Evolutionary conservation across 1,284 basidiomycete genomes (phyloP).

Genomic region (Kalmanozyma brasiliensis): DNA sequence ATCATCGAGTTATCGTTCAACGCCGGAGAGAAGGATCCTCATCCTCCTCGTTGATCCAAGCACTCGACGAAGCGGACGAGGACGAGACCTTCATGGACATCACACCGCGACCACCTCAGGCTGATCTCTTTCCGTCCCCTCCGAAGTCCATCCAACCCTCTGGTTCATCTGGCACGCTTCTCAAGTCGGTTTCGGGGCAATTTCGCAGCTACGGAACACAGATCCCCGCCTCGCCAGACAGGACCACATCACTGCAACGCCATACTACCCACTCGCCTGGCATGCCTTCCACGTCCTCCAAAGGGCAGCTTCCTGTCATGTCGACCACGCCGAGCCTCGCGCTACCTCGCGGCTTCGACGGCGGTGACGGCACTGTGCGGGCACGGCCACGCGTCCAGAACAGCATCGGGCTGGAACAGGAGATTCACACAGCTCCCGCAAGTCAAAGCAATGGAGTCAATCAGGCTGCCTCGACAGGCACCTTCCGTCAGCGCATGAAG

Average conservation of each 20-base stretch:
- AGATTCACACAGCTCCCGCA: conserved; percentile 16
- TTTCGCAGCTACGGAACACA: conserved; percentile 6
- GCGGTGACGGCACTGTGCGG: conserved; percentile 1
- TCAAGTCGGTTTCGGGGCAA: conserved; percentile 1
- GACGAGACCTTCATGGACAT: conserved; percentile 12
- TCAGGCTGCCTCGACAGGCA: conserved; percentile 13
- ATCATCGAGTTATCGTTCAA: conserved; percentile 36
- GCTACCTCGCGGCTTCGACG: conserved; percentile 6
- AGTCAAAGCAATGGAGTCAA: conserved; percentile 1
- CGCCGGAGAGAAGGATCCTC: conserved; percentile 20
- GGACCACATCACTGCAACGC: conserved; percentile 41
- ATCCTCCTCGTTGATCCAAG: conserved; percentile 12
- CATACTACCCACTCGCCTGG: conserved; percentile 3
- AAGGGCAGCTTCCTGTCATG: conserved; percentile 12
- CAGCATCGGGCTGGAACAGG: conserved; percentile 46
- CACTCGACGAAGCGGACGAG: conserved; percentile 17
- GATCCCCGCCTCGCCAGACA: conserved; percentile 31
- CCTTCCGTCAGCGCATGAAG: conserved; percentile 59
- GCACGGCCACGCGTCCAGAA: conserved; percentile 18
- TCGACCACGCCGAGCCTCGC: conserved; percentile 18
- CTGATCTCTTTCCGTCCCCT: conserved; percentile 14
- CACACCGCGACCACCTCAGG: conserved; percentile 25
- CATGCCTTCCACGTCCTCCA: conserved; percentile 3
- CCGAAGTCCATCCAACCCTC: conserved; percentile 8
- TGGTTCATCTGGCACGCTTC: conserved; percentile 1